Base-by-base conservation (phyloP, 2,329 filamentous ascomycete species). In the Rasamsonia emersonii region DNA sequence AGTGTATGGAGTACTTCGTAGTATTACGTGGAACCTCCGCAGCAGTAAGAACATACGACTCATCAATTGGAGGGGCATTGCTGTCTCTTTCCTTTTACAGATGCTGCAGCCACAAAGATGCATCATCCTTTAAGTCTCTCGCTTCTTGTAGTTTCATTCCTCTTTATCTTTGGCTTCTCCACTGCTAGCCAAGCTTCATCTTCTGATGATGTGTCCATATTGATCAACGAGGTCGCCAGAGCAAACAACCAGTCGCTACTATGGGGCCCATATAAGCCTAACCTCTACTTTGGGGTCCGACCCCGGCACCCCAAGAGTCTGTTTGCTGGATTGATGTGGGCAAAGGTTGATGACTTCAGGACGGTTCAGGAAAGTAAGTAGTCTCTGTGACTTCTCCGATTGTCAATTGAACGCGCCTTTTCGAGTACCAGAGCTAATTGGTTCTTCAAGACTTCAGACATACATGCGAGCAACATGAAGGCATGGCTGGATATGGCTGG, bases 401-500 rank as follows among this genome's bases (percentile, higher is more conserved):
- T 18, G 21, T 18, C n/a, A 10, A 14, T 24, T 4, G 21, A 18
- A 24, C n/a, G 7, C 17, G 3, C 17, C 11, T n/a, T 8, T 17
- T n/a, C 15, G 4, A 38, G 24, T 30, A 8, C 9, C 15, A 4
- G 15, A 11, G 28, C 24, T 40, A 17, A 37, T 9, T 21, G 7
- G 18, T 7, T 9, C 5, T 17, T n/a, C 9, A 37, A 40, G 85
- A 79, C 47, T 82, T 95, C 49, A 79, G 91, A 43, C 86, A 94
- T 58, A 95, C 91, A 0, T 98, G 91, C 62, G 91, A 96, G 59
- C 91, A 98, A 58, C 76, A 91, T 56, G 86, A 93, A 56, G 82
- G 82, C 43, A 93, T 98, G 73, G 82, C 77, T 28, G 89, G 89
- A 35, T 98, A 98, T 58, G 91, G 91, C 40, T 98, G 91, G 91